phyloP scores from a whole-genome alignment of 495 filamentous ascomycete genomes.

The Oleoguttula mirabilis region DNA sequence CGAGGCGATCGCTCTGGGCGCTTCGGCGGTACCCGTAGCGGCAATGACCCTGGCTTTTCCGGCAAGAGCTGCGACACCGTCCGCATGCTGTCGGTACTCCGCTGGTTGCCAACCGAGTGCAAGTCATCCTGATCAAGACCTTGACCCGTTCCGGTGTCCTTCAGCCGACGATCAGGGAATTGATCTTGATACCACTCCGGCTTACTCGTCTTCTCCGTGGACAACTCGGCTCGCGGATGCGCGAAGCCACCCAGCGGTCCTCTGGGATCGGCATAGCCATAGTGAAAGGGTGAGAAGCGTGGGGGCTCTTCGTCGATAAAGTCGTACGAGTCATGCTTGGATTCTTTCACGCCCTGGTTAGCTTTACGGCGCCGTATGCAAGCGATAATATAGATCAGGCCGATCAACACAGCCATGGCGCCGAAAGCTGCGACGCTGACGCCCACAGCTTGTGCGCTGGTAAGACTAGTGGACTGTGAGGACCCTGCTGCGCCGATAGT shows the following conservation, averaged over 20 bases:
- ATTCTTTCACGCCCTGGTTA: neutral
- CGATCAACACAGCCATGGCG: slow-evolving; percentile 4
- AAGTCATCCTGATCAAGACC: neutral
- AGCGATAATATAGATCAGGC: slow-evolving; percentile 5
- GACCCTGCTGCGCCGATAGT: too few relatives aligned
- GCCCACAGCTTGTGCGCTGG: slow-evolving; percentile 14
- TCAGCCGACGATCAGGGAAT: neutral
- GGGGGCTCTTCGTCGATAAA: slow-evolving; percentile 18
- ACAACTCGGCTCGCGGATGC: neutral
- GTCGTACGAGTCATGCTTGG: slow-evolving; percentile 9
- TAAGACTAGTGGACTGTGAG: slow-evolving; percentile 7
- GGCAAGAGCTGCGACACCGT: slow-evolving; percentile 18
- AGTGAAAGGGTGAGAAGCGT: slow-evolving; percentile 10
- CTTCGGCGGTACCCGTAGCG: neutral
- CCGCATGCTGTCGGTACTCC: slow-evolving; percentile 11
- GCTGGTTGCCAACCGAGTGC: slow-evolving; percentile 4
- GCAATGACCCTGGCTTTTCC: slow-evolving; percentile 13
- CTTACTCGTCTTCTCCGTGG: neutral
- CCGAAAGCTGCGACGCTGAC: slow-evolving; percentile 16
- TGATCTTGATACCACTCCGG: slow-evolving; percentile 7
- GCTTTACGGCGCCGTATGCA: slow-evolving; percentile 10
- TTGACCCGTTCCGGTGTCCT: neutral
- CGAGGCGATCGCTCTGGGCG: neutral
- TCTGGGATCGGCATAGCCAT: slow-evolving; percentile 8
- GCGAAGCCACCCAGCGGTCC: slow-evolving; percentile 4